Conservation (phyloP, 2,329 filamentous ascomycete species). For the Penicillium sp. region DNA sequence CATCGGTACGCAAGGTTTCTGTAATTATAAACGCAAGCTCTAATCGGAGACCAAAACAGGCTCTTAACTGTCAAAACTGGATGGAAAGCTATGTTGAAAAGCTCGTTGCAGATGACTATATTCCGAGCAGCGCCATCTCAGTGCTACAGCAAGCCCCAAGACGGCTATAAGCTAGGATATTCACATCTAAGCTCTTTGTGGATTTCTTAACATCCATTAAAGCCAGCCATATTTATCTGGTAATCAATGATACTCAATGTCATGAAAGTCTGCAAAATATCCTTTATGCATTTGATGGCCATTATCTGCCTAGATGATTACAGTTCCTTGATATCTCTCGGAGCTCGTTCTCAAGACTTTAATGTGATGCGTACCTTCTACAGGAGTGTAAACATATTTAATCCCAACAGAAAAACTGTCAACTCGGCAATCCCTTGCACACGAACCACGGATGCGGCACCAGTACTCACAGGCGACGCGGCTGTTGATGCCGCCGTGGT, state of each 20-base stretch:
- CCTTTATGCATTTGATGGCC: background rate
- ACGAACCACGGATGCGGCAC: background rate
- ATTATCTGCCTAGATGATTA: background rate
- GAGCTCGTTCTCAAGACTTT: background rate
- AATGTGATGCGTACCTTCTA: background rate
- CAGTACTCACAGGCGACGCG: background rate
- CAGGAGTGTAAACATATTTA: background rate
- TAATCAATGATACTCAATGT: no score
- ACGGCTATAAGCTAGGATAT: no score
- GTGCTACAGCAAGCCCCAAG: background rate
- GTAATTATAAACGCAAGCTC: background rate
- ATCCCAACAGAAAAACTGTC: background rate
- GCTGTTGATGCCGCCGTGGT: background rate
- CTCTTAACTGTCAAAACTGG: background rate
- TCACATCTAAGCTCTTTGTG: no score
- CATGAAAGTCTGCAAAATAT: background rate
- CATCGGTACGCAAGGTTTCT: background rate
- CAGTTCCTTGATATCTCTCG: background rate
- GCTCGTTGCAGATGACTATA: background rate
- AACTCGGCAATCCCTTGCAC: conserved; percentile 4
- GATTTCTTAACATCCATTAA: no score
- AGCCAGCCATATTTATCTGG: no score
- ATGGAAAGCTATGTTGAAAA: background rate
- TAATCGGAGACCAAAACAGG: background rate
- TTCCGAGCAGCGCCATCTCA: background rate